Conservation (phyloP, 768 basidiomycete genomes). For the Panaeolus cyanescens region DNA sequence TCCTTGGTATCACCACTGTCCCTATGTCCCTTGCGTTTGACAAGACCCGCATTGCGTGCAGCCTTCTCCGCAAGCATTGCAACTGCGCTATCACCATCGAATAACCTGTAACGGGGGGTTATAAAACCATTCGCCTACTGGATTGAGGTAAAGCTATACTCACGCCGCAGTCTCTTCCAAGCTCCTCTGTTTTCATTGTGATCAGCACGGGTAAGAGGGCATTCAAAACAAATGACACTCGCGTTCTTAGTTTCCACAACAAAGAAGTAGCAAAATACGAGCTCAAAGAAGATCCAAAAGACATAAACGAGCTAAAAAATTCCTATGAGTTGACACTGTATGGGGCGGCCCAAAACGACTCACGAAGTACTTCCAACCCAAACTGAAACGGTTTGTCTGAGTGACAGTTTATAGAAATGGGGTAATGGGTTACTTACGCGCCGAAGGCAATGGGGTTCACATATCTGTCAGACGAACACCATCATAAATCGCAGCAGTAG, state of each 20-base stretch:
- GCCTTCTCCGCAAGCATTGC: constrained; percentile 19
- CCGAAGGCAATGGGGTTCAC: constrained; percentile 49
- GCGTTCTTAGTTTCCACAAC: constrained; percentile 54
- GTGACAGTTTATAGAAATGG: background rate
- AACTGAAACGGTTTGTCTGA: constrained; percentile 4
- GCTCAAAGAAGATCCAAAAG: constrained; percentile 56
- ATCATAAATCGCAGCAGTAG: background rate
- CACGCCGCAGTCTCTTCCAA: constrained; percentile 64
- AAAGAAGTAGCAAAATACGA: constrained; percentile 50
- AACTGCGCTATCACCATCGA: constrained; percentile 57
- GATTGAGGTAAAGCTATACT: constrained; percentile 5
- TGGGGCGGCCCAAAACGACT: background rate
- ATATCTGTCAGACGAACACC: constrained; percentile 30
- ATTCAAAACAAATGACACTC: constrained; percentile 5
- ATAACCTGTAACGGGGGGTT: constrained; percentile 31
- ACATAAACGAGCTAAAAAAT: constrained; percentile 44
- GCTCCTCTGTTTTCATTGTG: constrained; percentile 35
- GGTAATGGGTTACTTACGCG: constrained; percentile 17
- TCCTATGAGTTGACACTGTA: background rate
- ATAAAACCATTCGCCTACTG: background rate
- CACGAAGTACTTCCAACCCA: constrained; percentile 70
- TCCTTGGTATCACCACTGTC: constrained; percentile 1
- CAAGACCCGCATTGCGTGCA: background rate
- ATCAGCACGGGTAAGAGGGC: background rate
- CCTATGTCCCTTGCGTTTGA: constrained; percentile 5